phyloP scores from a whole-genome alignment of 805 yeast species.

The Saccharomycodes ludwigii region DNA sequence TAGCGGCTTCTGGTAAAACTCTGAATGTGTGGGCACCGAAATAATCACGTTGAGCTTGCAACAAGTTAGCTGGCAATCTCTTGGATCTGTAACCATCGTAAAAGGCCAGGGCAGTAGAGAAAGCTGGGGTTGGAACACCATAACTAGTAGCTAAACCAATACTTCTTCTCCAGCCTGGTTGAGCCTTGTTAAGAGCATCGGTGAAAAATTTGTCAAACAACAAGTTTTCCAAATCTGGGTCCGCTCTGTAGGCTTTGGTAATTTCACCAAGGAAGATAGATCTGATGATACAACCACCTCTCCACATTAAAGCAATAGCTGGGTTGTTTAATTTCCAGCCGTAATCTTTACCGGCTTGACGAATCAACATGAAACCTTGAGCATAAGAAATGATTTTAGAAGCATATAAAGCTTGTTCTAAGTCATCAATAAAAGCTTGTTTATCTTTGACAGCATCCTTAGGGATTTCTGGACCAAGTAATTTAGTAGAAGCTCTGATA shows the following conservation, averaged over 20 bases:
- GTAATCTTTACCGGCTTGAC: slow-evolving; percentile 95
- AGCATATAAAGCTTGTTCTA: slow-evolving; percentile 97
- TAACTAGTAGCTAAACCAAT: slow-evolving; percentile 62
- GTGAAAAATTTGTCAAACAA: slow-evolving; percentile 92
- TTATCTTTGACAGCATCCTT: slow-evolving; percentile 56
- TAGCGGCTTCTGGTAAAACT: slow-evolving; percentile 79
- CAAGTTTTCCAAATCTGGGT: slow-evolving; percentile 90
- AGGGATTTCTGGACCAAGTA: slow-evolving; percentile 68
- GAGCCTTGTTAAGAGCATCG: slow-evolving; percentile 85
- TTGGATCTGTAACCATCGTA: slow-evolving; percentile 98
- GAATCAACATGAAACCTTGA: slow-evolving; percentile 98
- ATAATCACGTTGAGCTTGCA: slow-evolving; percentile 99
- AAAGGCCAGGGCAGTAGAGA: slow-evolving; percentile 92
- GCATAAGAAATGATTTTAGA: slow-evolving; percentile 97
- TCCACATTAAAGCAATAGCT: slow-evolving; percentile 98
- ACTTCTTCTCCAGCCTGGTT: slow-evolving; percentile 88
- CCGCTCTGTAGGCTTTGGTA: slow-evolving; percentile 88
- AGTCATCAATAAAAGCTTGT: slow-evolving; percentile 75
- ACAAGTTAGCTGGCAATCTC: slow-evolving; percentile 89
- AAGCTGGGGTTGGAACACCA: slow-evolving; percentile 98
- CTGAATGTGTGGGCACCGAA: slow-evolving; percentile 99
- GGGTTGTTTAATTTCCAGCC: slow-evolving; percentile 97
- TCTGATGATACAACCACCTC: slow-evolving; percentile 99
- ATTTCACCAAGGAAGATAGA: slow-evolving; percentile 96
- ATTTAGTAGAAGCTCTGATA: slow-evolving; percentile 64